Evolutionary conservation across 441 rosid species (phyloP).

Genomic region (Euphorbia schlechtendalii): DNA sequence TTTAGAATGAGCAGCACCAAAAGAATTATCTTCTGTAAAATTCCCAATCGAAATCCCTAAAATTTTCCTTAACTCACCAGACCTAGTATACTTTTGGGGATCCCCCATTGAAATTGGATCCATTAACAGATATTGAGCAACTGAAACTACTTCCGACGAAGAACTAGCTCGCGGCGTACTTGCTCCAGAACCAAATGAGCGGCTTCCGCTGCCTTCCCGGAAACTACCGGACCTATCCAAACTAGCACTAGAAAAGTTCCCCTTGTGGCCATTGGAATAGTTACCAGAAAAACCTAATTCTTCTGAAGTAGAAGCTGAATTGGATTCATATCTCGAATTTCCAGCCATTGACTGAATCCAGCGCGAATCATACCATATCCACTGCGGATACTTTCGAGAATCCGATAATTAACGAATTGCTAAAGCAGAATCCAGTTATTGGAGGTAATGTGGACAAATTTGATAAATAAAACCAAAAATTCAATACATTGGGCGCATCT

Average conservation of each 20-base stretch:
- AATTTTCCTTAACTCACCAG: constrained; percentile 42
- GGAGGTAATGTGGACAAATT: constrained; percentile 8
- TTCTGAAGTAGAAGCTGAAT: constrained; percentile 34
- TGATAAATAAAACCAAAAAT: constrained; percentile 7
- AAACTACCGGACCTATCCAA: constrained; percentile 56
- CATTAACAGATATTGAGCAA: constrained; percentile 31
- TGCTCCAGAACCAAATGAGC: constrained; percentile 31
- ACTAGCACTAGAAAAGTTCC: constrained; percentile 29
- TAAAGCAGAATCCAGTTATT: background rate
- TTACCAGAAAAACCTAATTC: constrained; percentile 36
- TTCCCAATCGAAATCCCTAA: constrained; percentile 40
- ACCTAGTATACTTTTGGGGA: constrained; percentile 27
- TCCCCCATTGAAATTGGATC: constrained; percentile 48
- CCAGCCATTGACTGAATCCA: constrained; percentile 35
- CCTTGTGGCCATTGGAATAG: constrained; percentile 44
- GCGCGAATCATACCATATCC: constrained; percentile 18
- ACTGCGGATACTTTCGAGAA: constrained; percentile 9
- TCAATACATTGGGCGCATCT: background rate
- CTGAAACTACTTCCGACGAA: constrained; percentile 23
- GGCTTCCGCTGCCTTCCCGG: constrained; percentile 37
- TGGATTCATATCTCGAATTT: constrained; percentile 40
- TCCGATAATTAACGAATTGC: constrained; percentile 4
- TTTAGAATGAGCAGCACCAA: constrained; percentile 43
- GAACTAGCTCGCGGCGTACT: constrained; percentile 31
- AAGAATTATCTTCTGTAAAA: constrained; percentile 35